Evolutionary conservation across 148 eudicot species (phyloP), one percentile per base, ranked within the genome.

Genomic region (Cornus suecica): DNA sequence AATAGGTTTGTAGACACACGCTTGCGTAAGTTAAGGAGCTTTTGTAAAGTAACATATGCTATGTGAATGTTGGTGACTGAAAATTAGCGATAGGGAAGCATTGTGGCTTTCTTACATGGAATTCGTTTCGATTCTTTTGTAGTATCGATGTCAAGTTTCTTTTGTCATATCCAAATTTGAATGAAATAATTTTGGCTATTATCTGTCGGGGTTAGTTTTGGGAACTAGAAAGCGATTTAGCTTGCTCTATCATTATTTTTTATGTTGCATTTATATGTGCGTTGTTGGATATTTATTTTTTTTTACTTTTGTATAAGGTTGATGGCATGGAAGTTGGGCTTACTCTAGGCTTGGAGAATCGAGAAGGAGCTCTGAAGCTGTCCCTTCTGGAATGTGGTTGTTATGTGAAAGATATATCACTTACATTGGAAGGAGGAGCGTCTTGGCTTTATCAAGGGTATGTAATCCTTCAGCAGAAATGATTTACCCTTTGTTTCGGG

Each of bases 391-490:
- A 95, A 30, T 88, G 91, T 83, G 86, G 81, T 71, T 95, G 99
- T 79, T 81, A 87, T 58, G 90, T 95, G 32, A 80, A 86, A 56
- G 91, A 87, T 74, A 73, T 95, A 28, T 80, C 82, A 73, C 87
- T 95, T 69, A 73, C 77, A 68, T 69, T 95, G 83, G 85, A 92
- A 41, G 99, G 99, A 51, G 99, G 99, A 79, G 94, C 93, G 27
- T 90, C 99, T 45, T 95, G 99, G 99, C 91, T 95, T 71, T 95
- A 95, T 84, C 99, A 95, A 78, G 99, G 97, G 99, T 95, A 90
- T 58, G 86, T 14, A 76, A n/a, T 74, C 71, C 62, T 30, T 65
- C 22, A 25, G 14, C 8, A 28, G 7, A 45, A 48, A 1, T 18
- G 3, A 54, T 56, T 69, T 79, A 1, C 34, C 2, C 8, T 10